Conservation (phyloP, 306 rosid species). For the Ormosia semicastrata region DNA sequence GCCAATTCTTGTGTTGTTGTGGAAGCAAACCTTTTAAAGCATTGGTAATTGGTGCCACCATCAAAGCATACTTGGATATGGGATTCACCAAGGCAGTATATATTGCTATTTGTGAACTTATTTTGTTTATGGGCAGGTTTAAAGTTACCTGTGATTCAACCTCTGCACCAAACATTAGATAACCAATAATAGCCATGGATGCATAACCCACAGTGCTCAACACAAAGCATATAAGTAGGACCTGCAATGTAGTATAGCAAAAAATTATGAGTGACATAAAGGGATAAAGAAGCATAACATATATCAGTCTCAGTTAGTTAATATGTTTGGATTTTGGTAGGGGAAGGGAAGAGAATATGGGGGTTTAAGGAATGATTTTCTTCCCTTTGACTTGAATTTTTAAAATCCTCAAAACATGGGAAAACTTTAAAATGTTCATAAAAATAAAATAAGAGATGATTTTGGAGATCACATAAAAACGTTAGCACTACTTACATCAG, state of each 20-base stretch:
- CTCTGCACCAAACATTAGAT: slow-evolving; percentile 64
- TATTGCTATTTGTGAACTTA: slow-evolving; percentile 64
- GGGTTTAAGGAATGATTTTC: background rate
- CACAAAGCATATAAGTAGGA: slow-evolving; percentile 51
- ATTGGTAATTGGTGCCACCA: slow-evolving; percentile 60
- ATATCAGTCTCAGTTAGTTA: slow-evolving; percentile 31
- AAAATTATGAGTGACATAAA: background rate
- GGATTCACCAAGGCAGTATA: slow-evolving; percentile 74
- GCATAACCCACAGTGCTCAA: slow-evolving; percentile 64
- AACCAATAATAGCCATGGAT: slow-evolving; percentile 62
- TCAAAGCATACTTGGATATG: slow-evolving; percentile 71
- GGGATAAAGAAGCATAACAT: slow-evolving; percentile 32
- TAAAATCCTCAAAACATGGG: too few relatives aligned
- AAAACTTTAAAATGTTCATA: background rate
- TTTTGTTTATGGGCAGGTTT: slow-evolving; percentile 55
- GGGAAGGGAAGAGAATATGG: background rate
- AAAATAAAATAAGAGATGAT: background rate
- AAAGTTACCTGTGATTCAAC: slow-evolving; percentile 67
- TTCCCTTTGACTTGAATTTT: too few relatives aligned
- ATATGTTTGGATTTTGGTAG: background rate
- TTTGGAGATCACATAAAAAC: background rate
- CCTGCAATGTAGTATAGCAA: slow-evolving; percentile 42
- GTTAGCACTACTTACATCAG: slow-evolving; percentile 57
- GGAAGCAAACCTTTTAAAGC: slow-evolving; percentile 46
- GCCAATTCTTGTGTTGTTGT: slow-evolving; percentile 29